phyloP scores from a whole-genome alignment of 495 filamentous ascomycete genomes.

The Aspergillus affinis region DNA sequence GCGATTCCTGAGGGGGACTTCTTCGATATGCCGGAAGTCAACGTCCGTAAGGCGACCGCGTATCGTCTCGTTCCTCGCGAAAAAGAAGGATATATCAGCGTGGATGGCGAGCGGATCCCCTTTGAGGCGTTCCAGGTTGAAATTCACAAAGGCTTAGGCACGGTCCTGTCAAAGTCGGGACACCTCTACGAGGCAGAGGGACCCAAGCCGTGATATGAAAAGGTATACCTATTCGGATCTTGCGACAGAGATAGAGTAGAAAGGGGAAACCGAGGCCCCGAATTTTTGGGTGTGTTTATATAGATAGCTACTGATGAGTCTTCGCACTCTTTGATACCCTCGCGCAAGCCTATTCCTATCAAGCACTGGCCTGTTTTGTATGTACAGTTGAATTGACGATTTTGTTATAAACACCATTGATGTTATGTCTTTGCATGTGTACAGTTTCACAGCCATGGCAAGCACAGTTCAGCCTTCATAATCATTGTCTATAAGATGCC shows the following conservation, averaged over 20 bases:
- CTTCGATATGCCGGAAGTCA: constrained; percentile 75
- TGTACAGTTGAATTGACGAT: constrained; percentile 14
- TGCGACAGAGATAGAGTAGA: not conserved
- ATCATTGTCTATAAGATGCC: not conserved
- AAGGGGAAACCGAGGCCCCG: not conserved
- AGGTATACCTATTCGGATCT: not conserved
- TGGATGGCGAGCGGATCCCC: constrained; percentile 85
- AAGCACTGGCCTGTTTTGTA: constrained; percentile 20
- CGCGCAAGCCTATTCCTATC: constrained; percentile 25
- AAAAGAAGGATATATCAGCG: constrained; percentile 80
- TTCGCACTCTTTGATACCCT: constrained; percentile 38
- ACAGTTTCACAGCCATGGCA: not conserved
- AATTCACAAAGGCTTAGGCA: constrained; percentile 81
- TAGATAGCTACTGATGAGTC: constrained; percentile 9
- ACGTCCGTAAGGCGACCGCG: constrained; percentile 75
- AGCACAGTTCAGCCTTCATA: not conserved
- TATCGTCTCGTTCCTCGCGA: constrained; percentile 78
- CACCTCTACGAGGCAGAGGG: constrained; percentile 73
- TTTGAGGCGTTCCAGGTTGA: constrained; percentile 91
- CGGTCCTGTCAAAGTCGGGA: constrained; percentile 69
- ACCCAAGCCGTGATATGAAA: constrained; percentile 27
- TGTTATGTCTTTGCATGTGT: not conserved
- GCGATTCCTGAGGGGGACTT: constrained; percentile 69
- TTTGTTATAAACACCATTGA: not conserved
- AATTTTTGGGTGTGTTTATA: constrained; percentile 13